Evolutionary conservation across 148 eudicot genomes (phyloP), one percentile per base, ranked within the genome.

Genomic region (Cornus suecica): DNA sequence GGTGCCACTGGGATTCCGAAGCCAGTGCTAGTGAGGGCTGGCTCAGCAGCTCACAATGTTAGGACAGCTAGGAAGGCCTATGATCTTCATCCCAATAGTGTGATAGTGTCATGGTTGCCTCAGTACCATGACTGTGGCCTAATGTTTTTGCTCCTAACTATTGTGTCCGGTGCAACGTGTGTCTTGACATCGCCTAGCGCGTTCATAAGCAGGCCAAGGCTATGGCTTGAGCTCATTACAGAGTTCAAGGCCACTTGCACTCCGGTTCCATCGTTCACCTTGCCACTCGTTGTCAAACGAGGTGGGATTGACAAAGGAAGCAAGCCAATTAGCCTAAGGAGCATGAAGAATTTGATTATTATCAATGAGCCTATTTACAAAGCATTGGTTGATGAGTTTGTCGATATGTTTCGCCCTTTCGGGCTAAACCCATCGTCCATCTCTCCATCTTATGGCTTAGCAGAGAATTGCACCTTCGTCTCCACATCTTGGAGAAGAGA

Each of bases 41-140:
- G 87, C 42, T 66, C 89, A 7, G 89, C 89, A 22, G 87, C 89
- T 45, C 89, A 86, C 42, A 86, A 86, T 26, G 89, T 86, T n/a
- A 74, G 89, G 66, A 73, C 42, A 0, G 89, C 87, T 0, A 79
- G 89, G 51, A 81, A 80, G 42, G 69, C 83, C 29, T 86, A 81
- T 69, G 85, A 81, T 70, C 82, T 84, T 58, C 76, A 81, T 34
- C 87, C 89, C 6, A 84, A 82, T 34, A 86, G 87, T 54, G 71
- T 84, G 6, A 75, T 86, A 5, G 80, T 76, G 11, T 81, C 85
- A 16, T 86, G 89, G 89, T n/a, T 86, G 62, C 89, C 89, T 34
- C 89, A 86, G 72, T 86, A 86, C 75, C 89, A 86, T 66, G 89
- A 86, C 31, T 86, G 89, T 61, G 89, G 89, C 23, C 78, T 86